Base-by-base conservation (phyloP, 2,329 filamentous ascomycete genomes). In the Fusarium falciforme region DNA sequence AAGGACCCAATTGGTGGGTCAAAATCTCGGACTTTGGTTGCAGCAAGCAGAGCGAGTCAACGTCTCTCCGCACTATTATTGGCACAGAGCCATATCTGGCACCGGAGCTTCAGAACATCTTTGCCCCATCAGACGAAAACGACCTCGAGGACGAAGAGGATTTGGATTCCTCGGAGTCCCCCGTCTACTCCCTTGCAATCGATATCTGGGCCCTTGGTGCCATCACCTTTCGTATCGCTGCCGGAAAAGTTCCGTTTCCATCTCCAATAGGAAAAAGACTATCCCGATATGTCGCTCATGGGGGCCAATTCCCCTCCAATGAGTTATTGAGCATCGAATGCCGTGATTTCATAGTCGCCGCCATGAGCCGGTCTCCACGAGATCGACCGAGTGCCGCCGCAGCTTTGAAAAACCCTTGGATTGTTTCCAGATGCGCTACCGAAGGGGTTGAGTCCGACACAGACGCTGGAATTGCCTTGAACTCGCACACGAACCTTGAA, bases 141-240 rank as follows among this genome's bases (percentile, higher is more conserved):
- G 27, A 54, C 1, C 9, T 20, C 4, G 47, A 31, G 2, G 27
- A 20, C 17, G 25, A 31, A 31, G 47, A 54, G 6, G 47, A 54
- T 20, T 6, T 17, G 9, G 25, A 49, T 25, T 16, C 35, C 8
- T 3, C 16, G 0, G 27, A n/a, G 14, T n/a, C 8, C 3, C 17
- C 16, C 4, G n/a, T 2, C 3, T 63, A 44, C 16, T 44, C 59
- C 27, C 20, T 52, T 11, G 59, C 59, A 0, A 31, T 63, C 4
- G 64, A 67, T 35, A 63, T 67, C 4, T 67, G 64, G 64, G 36
- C 64, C 6, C 47, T 67, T n/a, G 64, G 64, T 4, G 49, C 29
- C 17, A 33, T 67, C 22, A n/a, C 49, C 5, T 67, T 67, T 31
- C 59, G 64, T 3, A 31, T 67, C 16, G 22, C 6, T 16, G n/a